A percentile compares a stretch with the other conserved stretches of the same genome.
Conservation (phyloP, 2,329 filamentous ascomycete species). For the Arachnomyces sp. region DNA sequence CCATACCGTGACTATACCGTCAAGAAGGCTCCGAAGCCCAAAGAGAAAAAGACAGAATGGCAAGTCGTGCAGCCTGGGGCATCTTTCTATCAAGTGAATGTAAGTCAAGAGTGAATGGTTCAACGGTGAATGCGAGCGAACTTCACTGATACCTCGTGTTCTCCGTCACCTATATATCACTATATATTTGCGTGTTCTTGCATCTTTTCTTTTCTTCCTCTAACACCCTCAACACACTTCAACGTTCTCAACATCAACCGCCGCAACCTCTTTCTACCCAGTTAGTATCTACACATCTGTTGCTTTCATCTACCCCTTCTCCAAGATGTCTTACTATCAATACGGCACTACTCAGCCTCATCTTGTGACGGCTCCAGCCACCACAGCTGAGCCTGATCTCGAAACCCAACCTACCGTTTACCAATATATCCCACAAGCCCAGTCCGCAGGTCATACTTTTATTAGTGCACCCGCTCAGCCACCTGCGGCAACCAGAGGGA, state of each 20-base stretch:
- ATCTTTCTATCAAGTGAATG: constrained; percentile 4
- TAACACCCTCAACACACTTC: background rate
- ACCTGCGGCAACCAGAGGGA: background rate
- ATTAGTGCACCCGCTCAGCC: constrained; percentile 4
- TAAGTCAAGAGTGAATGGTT: background rate
- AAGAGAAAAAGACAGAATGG: constrained; percentile 11
- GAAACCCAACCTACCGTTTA: constrained; percentile 9
- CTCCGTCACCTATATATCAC: background rate
- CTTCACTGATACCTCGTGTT: constrained; percentile 2
- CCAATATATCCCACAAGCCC: constrained; percentile 9
- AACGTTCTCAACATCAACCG: background rate
- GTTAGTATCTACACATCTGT: background rate
- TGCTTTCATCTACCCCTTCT: background rate
- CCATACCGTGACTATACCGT: constrained; percentile 2
- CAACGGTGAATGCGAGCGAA: background rate
- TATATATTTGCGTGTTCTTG: background rate
- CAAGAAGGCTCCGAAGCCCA: constrained; percentile 5
- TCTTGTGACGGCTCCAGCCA: background rate
- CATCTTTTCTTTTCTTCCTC: background rate
- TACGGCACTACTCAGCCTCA: constrained; percentile 10
- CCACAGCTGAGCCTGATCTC: background rate
- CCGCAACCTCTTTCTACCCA: background rate
- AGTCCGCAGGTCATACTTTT: background rate
- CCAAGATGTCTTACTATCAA: constrained; percentile 11
- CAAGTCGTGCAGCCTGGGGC: constrained; percentile 12